Conservation (phyloP, 2,329 filamentous ascomycete genomes). For the Hypomyces rosellus region DNA sequence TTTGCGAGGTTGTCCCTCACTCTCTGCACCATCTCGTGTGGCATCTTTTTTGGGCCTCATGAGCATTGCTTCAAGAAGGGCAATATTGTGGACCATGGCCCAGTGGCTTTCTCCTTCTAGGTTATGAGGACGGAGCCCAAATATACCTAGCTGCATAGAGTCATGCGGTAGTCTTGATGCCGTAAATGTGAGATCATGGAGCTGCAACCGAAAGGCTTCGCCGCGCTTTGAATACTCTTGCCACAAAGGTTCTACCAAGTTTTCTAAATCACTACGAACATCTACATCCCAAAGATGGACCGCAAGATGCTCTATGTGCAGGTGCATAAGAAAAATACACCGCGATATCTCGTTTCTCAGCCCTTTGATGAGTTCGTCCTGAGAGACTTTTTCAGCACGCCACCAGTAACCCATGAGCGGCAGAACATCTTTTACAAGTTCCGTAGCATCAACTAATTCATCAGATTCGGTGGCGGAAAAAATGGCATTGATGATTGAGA, state of each 20-base stretch:
- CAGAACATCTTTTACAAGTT: conserved; percentile 54
- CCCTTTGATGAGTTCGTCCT: conserved; percentile 53
- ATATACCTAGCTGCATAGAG: conserved; percentile 43
- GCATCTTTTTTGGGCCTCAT: conserved; percentile 20
- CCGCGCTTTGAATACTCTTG: conserved; percentile 69
- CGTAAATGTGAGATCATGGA: conserved; percentile 67
- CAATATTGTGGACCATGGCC: conserved; percentile 53
- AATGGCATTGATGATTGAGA: conserved; percentile 68
- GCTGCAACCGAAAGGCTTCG: conserved; percentile 64
- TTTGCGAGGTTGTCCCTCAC: conserved; percentile 46
- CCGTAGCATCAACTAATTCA: conserved; percentile 55
- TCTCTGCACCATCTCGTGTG: conserved; percentile 20
- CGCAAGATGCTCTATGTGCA: conserved; percentile 55
- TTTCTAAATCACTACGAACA: conserved; percentile 47
- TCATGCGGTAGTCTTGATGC: conserved; percentile 35
- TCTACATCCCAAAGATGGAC: conserved; percentile 34
- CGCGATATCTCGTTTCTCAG: conserved; percentile 74
- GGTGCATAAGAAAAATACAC: conserved; percentile 58
- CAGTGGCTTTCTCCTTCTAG: conserved; percentile 52
- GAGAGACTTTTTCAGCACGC: conserved; percentile 60
- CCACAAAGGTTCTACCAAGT: conserved; percentile 66
- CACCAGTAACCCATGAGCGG: conserved; percentile 72
- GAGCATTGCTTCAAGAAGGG: conserved; percentile 48
- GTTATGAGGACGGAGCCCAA: conserved; percentile 49
- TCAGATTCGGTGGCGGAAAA: conserved; percentile 62